Evolutionary conservation across 768 basidiomycete species (phyloP).

Genomic region (Amanita thiersii): DNA sequence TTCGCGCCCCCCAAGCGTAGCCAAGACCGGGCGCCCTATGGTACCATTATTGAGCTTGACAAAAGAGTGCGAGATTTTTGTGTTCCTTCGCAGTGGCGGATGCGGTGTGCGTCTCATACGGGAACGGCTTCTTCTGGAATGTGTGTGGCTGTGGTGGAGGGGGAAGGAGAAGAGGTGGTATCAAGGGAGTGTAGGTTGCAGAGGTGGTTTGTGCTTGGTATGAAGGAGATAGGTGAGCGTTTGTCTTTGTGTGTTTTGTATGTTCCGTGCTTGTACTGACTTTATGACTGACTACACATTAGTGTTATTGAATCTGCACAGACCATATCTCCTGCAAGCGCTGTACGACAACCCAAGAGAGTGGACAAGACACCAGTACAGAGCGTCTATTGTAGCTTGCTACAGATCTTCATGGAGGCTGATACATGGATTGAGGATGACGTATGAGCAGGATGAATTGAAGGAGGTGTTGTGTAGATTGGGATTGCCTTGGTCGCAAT

Average conservation of each 20-base stretch:
- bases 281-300: neutral
- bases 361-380: constrained; percentile 51
- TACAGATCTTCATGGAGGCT: constrained; percentile 69
- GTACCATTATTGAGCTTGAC: constrained; percentile 48
- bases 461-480: constrained; percentile 36
- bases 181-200: constrained; percentile 26
- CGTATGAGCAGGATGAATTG: constrained; percentile 31
- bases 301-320: constrained; percentile 61
- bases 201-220: constrained; percentile 32
- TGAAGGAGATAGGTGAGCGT: constrained; percentile 42
- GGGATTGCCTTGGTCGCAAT: constrained; percentile 56
- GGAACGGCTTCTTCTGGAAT: too few relatives aligned
- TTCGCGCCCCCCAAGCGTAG: too few relatives aligned
- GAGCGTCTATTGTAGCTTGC: constrained; percentile 62
- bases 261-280: neutral
- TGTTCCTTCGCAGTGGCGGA: constrained; percentile 39
- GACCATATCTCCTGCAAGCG: constrained; percentile 61
- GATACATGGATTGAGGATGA: constrained; percentile 38
- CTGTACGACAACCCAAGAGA: constrained; percentile 52
- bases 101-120: too few relatives aligned
- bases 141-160: too few relatives aligned
- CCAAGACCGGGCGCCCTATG: constrained; percentile 45
- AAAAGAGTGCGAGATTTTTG: constrained; percentile 52
- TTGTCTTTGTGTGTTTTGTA: neutral
- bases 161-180: constrained; percentile 13